A percentile compares a stretch with the other conserved stretches of the same genome.
Conservation (phyloP, 2,329 filamentous ascomycete genomes). For the Fusarium nodosum region DNA sequence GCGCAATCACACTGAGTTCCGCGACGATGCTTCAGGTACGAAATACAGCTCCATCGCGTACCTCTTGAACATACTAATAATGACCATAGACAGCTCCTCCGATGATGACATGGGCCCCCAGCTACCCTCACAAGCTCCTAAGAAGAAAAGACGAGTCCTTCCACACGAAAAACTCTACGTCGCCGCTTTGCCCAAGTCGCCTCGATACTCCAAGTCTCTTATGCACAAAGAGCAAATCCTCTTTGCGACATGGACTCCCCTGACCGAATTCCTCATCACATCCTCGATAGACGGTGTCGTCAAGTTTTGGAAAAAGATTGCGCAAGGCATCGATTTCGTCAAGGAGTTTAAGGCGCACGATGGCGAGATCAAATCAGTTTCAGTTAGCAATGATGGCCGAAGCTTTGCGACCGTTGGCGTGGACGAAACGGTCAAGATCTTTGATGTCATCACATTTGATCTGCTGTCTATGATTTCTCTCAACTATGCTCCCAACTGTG, state of each 20-base stretch:
- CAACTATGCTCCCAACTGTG: constrained; percentile 78
- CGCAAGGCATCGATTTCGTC: constrained; percentile 92
- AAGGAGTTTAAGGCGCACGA: constrained; percentile 96
- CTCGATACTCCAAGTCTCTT: constrained; percentile 91
- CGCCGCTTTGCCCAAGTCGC: constrained; percentile 84
- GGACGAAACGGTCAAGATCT: constrained; percentile 85
- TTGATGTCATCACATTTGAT: constrained; percentile 88
- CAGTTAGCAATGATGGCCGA: constrained; percentile 87
- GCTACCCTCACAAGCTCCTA: constrained; percentile 83
- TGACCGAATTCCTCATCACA: constrained; percentile 95
- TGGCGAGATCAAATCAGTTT: constrained; percentile 86
- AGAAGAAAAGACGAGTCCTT: constrained; percentile 91
- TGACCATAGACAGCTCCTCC: constrained; percentile 73
- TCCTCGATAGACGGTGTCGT: constrained; percentile 95
- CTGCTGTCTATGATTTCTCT: constrained; percentile 85
- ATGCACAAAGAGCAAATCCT: constrained; percentile 98
- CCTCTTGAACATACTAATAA: constrained; percentile 22
- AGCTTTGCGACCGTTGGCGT: constrained; percentile 91
- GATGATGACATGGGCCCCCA: constrained; percentile 95
- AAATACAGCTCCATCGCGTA: constrained; percentile 24
- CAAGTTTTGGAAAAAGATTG: constrained; percentile 99
- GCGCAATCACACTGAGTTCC: constrained; percentile 69
- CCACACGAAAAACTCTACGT: constrained; percentile 97
- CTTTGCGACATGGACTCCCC: constrained; percentile 88
- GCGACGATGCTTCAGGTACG: constrained; percentile 61